Percentiles rank a stretch among this genome's conserved stretches.
phyloP scores from a whole-genome alignment of 805 yeast genomes.

The Isabelozyma heimii region DNA sequence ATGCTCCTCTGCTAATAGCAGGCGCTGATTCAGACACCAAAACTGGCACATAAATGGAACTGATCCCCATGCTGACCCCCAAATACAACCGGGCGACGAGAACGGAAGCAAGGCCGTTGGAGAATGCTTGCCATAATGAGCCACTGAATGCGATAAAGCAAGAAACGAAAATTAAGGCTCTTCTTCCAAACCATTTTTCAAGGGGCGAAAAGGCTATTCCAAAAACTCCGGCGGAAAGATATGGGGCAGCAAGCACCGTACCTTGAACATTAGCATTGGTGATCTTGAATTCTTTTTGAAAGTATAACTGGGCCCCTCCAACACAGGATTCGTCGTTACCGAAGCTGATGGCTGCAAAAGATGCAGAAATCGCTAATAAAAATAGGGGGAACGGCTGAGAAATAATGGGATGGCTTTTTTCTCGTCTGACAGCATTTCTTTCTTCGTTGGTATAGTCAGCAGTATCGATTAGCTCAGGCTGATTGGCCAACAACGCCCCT shows the following conservation, averaged over 20 bases:
- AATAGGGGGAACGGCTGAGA: not conserved
- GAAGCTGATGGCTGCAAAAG: conserved; percentile 2
- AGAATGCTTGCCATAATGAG: conserved; percentile 14
- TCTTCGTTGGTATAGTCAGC: not conserved
- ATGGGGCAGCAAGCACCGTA: conserved; percentile 7
- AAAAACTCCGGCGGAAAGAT: conserved; percentile 8
- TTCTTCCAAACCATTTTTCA: conserved; percentile 9
- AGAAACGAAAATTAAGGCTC: conserved; percentile 6
- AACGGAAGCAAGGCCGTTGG: conserved; percentile 4
- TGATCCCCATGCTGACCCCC: conserved; percentile 13
- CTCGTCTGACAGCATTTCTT: not conserved
- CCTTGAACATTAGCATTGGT: conserved; percentile 11
- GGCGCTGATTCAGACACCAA: conserved; percentile 12
- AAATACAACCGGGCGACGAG: conserved; percentile 10
- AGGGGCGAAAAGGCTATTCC: conserved; percentile 7
- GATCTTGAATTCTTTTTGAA: conserved; percentile 2
- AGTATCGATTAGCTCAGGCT: not conserved
- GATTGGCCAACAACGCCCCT: not conserved
- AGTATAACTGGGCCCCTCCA: conserved; percentile 12
- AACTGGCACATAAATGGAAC: conserved; percentile 11
- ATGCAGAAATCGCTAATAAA: conserved; percentile 6
- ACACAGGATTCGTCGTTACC: conserved; percentile 16
- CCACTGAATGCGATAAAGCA: conserved; percentile 7
- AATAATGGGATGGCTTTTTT: not conserved
- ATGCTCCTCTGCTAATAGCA: conserved; percentile 9